A percentile compares a stretch with the other conserved stretches of the same genome.
Evolutionary conservation across 208 protist genomes (phyloP).

Genomic region (Naegleria fowleri): DNA sequence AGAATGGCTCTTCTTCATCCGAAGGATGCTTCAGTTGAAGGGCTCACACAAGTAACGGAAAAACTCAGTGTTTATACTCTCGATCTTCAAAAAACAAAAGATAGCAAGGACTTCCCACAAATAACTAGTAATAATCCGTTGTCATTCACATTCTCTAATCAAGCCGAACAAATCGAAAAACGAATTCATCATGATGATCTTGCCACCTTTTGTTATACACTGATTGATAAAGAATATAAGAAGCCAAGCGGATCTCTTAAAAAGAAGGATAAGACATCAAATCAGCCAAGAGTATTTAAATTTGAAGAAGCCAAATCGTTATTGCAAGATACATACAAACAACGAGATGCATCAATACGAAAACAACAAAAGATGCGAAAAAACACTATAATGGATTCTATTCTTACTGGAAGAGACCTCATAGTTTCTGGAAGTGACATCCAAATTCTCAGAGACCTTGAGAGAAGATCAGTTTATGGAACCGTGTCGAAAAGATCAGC

Average conservation of each 20-base stretch:
- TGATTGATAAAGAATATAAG: not conserved
- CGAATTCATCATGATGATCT: not conserved
- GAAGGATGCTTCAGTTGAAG: not conserved
- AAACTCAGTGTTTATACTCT: not conserved
- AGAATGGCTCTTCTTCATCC: not conserved
- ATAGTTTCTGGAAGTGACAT: not conserved
- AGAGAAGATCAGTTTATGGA: not conserved
- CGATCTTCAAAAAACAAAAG: conserved; percentile 7
- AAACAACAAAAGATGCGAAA: not conserved
- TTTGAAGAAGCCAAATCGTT: not conserved
- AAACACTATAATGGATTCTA: not conserved
- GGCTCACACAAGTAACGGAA: not conserved
- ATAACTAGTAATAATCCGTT: not conserved
- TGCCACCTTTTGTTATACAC: not conserved
- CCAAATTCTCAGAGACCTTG: not conserved
- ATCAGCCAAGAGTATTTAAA: not conserved
- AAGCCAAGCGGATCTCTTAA: not conserved
- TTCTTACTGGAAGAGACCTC: not conserved
- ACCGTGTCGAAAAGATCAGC: not conserved
- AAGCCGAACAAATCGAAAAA: not conserved
- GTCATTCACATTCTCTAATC: not conserved
- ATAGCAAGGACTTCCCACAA: not conserved
- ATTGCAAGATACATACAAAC: not conserved
- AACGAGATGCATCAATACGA: not conserved
- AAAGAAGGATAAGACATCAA: not conserved